Percentiles rank a stretch among this genome's conserved stretches.
phyloP scores from a whole-genome alignment of 2,329 filamentous ascomycete genomes.

The Ascocoryne sarcoides region DNA sequence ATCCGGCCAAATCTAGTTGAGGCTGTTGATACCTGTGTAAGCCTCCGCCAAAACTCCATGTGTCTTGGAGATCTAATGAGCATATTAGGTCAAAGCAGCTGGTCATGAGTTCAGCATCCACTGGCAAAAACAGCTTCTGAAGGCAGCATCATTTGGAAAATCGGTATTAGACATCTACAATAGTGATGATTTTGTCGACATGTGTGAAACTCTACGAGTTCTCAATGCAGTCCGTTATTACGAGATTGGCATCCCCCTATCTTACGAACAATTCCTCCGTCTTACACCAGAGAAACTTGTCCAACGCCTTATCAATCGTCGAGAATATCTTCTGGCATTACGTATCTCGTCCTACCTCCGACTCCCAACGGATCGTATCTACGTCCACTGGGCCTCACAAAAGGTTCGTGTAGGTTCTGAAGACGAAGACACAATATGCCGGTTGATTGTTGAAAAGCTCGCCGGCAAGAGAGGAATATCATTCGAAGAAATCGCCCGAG shows the following conservation, averaged over 20 bases:
- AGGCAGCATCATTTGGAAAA: conserved; percentile 94
- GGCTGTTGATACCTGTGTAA: conserved; percentile 78
- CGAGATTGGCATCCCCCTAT: conserved; percentile 80
- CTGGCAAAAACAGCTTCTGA: conserved; percentile 94
- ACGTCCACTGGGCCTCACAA: conserved; percentile 92
- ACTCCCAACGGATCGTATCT: conserved; percentile 80
- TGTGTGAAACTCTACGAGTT: conserved; percentile 88
- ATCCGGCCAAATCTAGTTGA: conserved; percentile 83
- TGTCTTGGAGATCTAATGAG: conserved; percentile 11
- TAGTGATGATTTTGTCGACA: conserved; percentile 97
- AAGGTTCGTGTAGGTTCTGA: conserved; percentile 82
- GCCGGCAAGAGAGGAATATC: conserved; percentile 86
- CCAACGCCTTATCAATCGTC: conserved; percentile 73
- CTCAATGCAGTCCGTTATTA: conserved; percentile 89
- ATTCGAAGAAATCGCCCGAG: conserved; percentile 86
- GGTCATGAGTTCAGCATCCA: conserved; percentile 83
- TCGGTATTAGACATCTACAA: conserved; percentile 96
- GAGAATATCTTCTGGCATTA: conserved; percentile 84
- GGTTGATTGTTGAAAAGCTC: conserved; percentile 76
- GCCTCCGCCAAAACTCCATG: conserved; percentile 1
- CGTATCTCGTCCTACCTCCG: conserved; percentile 81
- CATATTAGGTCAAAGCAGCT: conserved; percentile 60
- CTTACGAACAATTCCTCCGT: conserved; percentile 87
- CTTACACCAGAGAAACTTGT: conserved; percentile 86
- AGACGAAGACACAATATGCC: conserved; percentile 81